Conservation (phyloP, 108 stramenopile genomes). For the Skeletonema menzelii region DNA sequence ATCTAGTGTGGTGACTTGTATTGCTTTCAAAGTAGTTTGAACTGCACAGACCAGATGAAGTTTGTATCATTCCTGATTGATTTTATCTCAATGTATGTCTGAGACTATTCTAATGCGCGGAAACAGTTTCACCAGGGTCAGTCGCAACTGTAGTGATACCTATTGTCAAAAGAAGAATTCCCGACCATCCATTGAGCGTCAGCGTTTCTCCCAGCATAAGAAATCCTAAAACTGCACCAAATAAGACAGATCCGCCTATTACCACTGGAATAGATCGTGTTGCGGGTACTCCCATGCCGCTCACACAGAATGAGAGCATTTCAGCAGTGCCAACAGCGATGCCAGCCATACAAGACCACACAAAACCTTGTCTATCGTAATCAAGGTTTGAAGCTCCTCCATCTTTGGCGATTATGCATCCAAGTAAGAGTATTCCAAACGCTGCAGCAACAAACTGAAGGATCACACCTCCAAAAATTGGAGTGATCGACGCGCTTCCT, state of each 20-base stretch:
- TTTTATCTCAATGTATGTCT: too few species aligned
- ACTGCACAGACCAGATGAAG: too few species aligned
- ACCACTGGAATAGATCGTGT: slow-evolving; percentile 66
- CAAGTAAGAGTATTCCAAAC: too few species aligned
- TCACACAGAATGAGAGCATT: slow-evolving; percentile 66
- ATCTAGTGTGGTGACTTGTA: too few species aligned
- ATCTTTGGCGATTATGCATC: too few species aligned
- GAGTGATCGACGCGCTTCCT: slow-evolving; percentile 45
- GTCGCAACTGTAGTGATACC: slow-evolving; percentile 34
- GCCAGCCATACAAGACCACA: too few species aligned
- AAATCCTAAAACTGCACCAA: slow-evolving; percentile 60
- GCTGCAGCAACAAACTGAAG: too few species aligned
- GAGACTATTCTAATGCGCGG: too few species aligned
- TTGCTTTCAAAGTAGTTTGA: too few species aligned
- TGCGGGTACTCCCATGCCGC: slow-evolving; percentile 65
- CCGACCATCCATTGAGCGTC: slow-evolving; percentile 56
- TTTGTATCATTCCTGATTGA: too few species aligned
- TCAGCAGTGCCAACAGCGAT: slow-evolving; percentile 54
- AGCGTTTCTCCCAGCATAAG: slow-evolving; percentile 48
- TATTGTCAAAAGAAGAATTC: slow-evolving; percentile 47
- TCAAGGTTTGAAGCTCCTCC: too few species aligned
- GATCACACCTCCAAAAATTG: slow-evolving; percentile 60
- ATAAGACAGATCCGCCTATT: slow-evolving; percentile 74
- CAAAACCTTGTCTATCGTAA: slow-evolving; percentile 9
- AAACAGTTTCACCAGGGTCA: too few species aligned